Base-by-base conservation (phyloP, 257 asterid genomes). In the Capsicum pubescens region DNA sequence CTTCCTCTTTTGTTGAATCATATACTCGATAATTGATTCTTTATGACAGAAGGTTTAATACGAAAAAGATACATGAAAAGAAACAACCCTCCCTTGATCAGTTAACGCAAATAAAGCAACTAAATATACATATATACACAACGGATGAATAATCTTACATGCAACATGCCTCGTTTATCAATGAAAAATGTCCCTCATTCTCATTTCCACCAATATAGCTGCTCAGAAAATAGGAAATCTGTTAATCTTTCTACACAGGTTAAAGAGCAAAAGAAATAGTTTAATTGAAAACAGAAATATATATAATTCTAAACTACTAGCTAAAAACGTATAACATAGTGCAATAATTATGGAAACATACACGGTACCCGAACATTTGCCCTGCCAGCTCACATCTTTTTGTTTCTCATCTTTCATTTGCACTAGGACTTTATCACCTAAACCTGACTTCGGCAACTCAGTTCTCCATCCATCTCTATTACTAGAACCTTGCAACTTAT, bases 361-460 rank as follows among this genome's bases (percentile, higher is more conserved):
- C 99, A 97, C 98, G 91, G 98, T 95, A 87, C 99, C 99, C 80
- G 99, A 97, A 88, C 99, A 97, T 87, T 90, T 97, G 61, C 99
- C 99, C 91, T 97, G 97, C 99, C 99, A 97, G 7, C 83, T 88
- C 81, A 66, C 96, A 82, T 97, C 99, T 61, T 97, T 95, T 85
- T 84, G 91, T 89, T 97, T 97, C 91, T 91, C 97, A 56, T 87
- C 89, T 87, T 90, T 93, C 98, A 97, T 86, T 84, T 88, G 88
- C 88, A 87, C 87, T n/a, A 95, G 86, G 81, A 94, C 97, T 87
- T 86, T 93, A 78, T 59, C 89, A 84, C 99, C 98, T 86, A 93
- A 85, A 57, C 98, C 98, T 44, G 85, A 64, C 77, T 74, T 81
- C 10, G 98, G 98, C 87, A 97, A 91, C 90, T 93, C 98, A 84